Percentiles rank a stretch among this genome's conserved stretches.
Evolutionary conservation across 164 flowering plant genomes (phyloP).

Genomic region (Nelumbo lutea): DNA sequence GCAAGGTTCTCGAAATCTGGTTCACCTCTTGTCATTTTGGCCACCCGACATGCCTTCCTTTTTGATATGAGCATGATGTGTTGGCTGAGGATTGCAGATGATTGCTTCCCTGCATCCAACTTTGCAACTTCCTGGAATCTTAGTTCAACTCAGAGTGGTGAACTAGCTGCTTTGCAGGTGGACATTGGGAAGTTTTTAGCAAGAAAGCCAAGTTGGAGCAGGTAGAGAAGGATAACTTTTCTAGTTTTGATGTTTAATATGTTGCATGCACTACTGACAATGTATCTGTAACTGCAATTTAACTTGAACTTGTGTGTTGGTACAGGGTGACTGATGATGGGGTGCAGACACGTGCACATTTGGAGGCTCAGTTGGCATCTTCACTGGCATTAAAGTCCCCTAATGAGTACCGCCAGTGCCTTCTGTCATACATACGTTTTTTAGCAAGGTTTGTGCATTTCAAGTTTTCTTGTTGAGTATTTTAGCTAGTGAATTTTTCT

Average conservation of each 20-base stretch:
- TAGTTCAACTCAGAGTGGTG: constrained; percentile 78
- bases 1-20: constrained; percentile 92
- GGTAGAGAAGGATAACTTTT: constrained; percentile 32
- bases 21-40: constrained; percentile 82
- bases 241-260: not conserved
- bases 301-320: constrained; percentile 12
- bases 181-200: constrained; percentile 90
- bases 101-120: constrained; percentile 90
- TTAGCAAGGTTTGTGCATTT: constrained; percentile 62
- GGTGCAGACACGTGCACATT: constrained; percentile 94
- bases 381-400: constrained; percentile 82
- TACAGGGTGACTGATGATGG: constrained; percentile 92
- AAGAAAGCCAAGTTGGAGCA: constrained; percentile 91
- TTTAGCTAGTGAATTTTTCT: not conserved
- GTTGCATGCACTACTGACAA: not conserved
- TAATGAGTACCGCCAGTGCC: constrained; percentile 86
- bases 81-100: constrained; percentile 97
- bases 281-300: not conserved
- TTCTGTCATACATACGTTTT: constrained; percentile 80
- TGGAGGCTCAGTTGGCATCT: constrained; percentile 93
- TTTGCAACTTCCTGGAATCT: constrained; percentile 89
- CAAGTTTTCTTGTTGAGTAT: not conserved
- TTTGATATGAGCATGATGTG: constrained; percentile 86
- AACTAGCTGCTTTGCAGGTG: constrained; percentile 88
- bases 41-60: constrained; percentile 93